Evolutionary conservation across 306 rosid species (phyloP), one percentile per base, ranked within the genome.

Genomic region (Prunus mongolica): DNA sequence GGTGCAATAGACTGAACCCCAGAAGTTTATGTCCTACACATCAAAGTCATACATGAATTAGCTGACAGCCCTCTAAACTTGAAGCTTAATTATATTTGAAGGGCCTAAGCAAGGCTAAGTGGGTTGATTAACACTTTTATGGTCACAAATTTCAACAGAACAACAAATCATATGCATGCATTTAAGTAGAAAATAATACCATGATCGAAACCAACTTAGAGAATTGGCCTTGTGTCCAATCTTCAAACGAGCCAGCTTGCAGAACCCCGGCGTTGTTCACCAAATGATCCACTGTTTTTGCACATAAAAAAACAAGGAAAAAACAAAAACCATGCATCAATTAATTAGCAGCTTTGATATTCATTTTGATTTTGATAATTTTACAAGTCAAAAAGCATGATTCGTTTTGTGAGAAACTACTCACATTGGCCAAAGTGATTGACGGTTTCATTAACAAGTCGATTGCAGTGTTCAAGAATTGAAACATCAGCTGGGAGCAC

Each of bases 1-100:
- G 46, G 88, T 88, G 16, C 84, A 77, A 66, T 88, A 79, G 28
- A 87, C 85, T 3, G 89, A 73, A 32, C 96, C 92, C 97, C 96
- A 92, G 74, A 86, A 90, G 61, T 92, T 92, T 50, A 83, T 88
- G 7, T 88, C 97, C 96, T 88, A 51, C 24, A 46, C 1, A 30
- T 25, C 30, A 32, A 16, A 16, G 25, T 50, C 44, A 54, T 69
- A 27, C 16, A 2, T n/a, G 10, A 55, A 57, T 57, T 57, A 57
- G 28, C 32, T 57, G 8, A 20, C 41, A 6, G 41, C 41, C 41
- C 2, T 6, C 41, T 34, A 34, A 5, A 34, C 41, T 34, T 34
- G 8, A 34, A 34, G 41, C 41, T 34, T 34, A 57, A 3, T 24
- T 8, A 57, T 4, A 50, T 57, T 8, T 57, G 63, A 20, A 22